A percentile compares a stretch with the other conserved stretches of the same genome.
phyloP scores from a whole-genome alignment of 2,329 filamentous ascomycete species.

The Uncinocarpus reesii region DNA sequence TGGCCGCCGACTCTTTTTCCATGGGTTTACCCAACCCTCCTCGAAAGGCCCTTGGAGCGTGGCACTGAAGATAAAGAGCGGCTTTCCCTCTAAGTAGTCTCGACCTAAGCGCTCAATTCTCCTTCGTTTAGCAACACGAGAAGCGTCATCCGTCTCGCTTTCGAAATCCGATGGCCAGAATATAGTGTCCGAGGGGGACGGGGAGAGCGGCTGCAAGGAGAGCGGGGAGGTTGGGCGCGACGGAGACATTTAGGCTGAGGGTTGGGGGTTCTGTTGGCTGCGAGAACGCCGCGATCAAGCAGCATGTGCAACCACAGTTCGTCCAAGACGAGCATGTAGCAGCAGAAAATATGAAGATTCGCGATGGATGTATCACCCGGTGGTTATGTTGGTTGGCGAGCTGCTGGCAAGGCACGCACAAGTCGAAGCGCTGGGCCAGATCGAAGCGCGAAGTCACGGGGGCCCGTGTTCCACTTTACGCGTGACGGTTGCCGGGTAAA shows the following conservation, averaged over 20 bases:
- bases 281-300: conserved; percentile 3
- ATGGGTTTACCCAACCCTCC: conserved; percentile 39
- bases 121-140: conserved; percentile 30
- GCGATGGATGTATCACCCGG: no score
- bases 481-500: conserved; percentile 10
- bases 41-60: conserved; percentile 38
- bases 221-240: conserved; percentile 24
- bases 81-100: conserved; percentile 35
- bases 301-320: conserved; percentile 11
- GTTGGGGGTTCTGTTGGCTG: neutral
- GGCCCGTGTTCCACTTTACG: conserved; percentile 10
- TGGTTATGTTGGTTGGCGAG: no score
- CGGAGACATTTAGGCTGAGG: conserved; percentile 8
- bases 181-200: conserved; percentile 20
- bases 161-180: conserved; percentile 25
- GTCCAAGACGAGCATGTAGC: conserved; percentile 10
- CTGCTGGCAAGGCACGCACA: no score
- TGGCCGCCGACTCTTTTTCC: conserved; percentile 22
- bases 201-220: conserved; percentile 27
- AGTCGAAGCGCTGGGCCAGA: no score
- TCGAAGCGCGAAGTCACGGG: conserved; percentile 6
- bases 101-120: conserved; percentile 35
- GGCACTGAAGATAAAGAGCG: conserved; percentile 39
- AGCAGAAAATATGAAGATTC: neutral
- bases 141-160: conserved; percentile 29